phyloP scores from a whole-genome alignment of 2,329 filamentous ascomycete genomes.

The Venturia oleaginea region DNA sequence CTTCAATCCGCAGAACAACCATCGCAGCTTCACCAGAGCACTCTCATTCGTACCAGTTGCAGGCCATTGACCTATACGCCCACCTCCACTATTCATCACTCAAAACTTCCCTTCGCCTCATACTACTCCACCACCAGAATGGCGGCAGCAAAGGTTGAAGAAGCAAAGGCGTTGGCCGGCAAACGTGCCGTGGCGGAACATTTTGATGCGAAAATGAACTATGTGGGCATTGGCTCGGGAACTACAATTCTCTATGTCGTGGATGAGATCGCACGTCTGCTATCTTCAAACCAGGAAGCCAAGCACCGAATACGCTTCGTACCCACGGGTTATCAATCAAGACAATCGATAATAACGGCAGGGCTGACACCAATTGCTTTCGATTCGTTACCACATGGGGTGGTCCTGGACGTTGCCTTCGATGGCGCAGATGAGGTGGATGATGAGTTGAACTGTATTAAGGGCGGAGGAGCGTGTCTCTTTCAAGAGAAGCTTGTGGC shows the following conservation, averaged over 20 bases:
- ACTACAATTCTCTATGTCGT: conserved; percentile 80
- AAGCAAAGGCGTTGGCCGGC: conserved; percentile 14
- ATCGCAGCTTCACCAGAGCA: neutral
- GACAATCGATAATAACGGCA: conserved; percentile 72
- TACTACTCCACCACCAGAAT: neutral
- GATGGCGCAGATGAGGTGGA: conserved; percentile 98
- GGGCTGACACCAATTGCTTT: conserved; percentile 70
- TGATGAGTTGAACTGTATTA: conserved; percentile 89
- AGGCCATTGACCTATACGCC: neutral
- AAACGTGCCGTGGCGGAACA: conserved; percentile 42
- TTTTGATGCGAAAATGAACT: conserved; percentile 52
- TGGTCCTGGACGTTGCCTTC: conserved; percentile 77
- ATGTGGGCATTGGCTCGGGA: conserved; percentile 72
- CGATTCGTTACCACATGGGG: conserved; percentile 58
- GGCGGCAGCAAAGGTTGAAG: conserved; percentile 12
- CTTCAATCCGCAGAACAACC: neutral
- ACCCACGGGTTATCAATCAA: conserved; percentile 85
- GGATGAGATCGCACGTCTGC: conserved; percentile 56
- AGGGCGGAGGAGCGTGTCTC: conserved; percentile 92
- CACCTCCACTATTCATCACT: neutral
- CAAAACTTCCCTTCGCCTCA: neutral
- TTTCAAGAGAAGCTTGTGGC: conserved; percentile 98
- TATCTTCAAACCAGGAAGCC: conserved; percentile 31
- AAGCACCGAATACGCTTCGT: conserved; percentile 64
- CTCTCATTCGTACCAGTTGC: neutral